These are phyloP conservation scores for Trametes hirsuta DNA, from an alignment of 1,284 basidiomycete genomes.

Conservation along the genomic window DNA sequence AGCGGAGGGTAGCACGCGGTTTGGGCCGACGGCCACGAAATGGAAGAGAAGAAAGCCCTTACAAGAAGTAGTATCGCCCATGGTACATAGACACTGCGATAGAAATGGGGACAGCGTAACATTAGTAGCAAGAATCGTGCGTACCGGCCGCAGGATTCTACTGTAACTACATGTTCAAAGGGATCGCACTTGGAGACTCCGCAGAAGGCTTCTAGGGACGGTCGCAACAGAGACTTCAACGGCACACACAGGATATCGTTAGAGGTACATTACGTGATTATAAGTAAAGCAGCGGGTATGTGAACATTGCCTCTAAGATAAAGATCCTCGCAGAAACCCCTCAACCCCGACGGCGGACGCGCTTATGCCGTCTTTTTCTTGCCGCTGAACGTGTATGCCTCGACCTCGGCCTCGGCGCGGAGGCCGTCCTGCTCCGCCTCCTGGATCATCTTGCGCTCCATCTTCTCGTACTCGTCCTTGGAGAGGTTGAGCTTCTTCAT, in stretches of 20 bases:
- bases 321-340: background rate
- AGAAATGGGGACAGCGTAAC: no score
- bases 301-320: conserved; percentile 13
- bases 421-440: conserved; percentile 76
- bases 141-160: no score
- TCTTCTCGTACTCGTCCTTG: conserved; percentile 53
- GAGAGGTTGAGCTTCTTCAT: conserved; percentile 53
- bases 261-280: conserved; percentile 17
- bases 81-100: no score
- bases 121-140: no score
- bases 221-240: no score
- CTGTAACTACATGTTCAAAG: no score
- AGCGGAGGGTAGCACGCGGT: no score
- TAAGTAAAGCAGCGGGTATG: conserved; percentile 15
- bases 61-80: no score
- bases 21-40: no score
- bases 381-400: conserved; percentile 33
- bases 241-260: background rate
- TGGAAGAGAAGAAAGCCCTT: no score
- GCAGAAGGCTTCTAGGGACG: no score
- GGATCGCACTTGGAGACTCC: no score
- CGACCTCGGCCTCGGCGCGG: conserved; percentile 69
- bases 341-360: background rate
- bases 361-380: conserved; percentile 34
- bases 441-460: conserved; percentile 62